Evolutionary conservation across 1,284 basidiomycete genomes (phyloP).

Genomic region (Ustilago shanxiensis): DNA sequence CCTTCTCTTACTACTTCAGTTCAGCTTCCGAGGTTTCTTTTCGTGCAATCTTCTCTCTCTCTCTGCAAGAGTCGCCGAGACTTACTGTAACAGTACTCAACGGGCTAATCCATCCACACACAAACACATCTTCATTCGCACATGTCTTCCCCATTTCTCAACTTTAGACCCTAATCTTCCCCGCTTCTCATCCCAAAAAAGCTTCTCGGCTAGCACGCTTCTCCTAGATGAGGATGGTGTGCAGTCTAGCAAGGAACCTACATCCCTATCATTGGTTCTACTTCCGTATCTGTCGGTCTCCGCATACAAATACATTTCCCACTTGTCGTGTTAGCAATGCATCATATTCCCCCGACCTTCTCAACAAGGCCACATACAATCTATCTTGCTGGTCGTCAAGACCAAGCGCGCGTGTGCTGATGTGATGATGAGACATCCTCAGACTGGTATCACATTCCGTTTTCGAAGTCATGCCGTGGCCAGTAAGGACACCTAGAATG

Average conservation of each 20-base stretch:
- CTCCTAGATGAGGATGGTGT: background rate
- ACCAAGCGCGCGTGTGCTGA: background rate
- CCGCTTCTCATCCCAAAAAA: background rate
- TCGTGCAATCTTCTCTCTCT: slow-evolving; percentile 38
- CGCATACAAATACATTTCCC: slow-evolving; percentile 10
- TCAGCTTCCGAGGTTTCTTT: slow-evolving; percentile 32
- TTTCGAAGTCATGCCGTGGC: no score
- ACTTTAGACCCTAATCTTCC: slow-evolving; percentile 17
- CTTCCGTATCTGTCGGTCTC: slow-evolving; percentile 1
- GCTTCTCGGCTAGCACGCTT: slow-evolving; percentile 1
- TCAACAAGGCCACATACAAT: slow-evolving; percentile 61
- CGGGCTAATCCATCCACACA: slow-evolving; percentile 39
- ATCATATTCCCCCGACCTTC: slow-evolving; percentile 59
- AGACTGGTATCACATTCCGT: no score
- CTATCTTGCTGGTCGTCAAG: slow-evolving; percentile 1
- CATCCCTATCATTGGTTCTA: slow-evolving; percentile 26
- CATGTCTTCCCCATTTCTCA: slow-evolving; percentile 1
- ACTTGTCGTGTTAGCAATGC: slow-evolving; percentile 44
- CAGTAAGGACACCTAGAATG: background rate
- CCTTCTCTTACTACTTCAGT: slow-evolving; percentile 18
- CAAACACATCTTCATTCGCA: no score
- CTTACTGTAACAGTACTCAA: slow-evolving; percentile 58
- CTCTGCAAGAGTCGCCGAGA: slow-evolving; percentile 51
- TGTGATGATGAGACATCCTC: background rate
- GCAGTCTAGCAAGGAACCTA: slow-evolving; percentile 23